Evolutionary conservation across 2,329 filamentous ascomycete genomes (phyloP), one percentile per base, ranked within the genome.

Genomic region (Fusarium pseudograminearum): DNA sequence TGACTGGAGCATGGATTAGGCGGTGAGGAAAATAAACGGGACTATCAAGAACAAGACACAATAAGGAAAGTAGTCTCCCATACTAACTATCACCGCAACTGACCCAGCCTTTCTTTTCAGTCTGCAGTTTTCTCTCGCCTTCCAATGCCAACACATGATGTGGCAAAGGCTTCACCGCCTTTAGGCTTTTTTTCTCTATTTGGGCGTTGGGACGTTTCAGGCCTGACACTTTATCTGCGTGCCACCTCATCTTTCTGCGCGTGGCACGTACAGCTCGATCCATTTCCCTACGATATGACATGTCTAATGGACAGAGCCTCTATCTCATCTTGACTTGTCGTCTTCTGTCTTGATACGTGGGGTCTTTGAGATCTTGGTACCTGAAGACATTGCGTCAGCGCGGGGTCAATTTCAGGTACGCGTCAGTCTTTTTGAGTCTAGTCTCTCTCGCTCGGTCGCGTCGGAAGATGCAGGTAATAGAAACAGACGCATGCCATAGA

Each of bases 11-110:
- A 54, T 54, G 60, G 57, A 24, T 36, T 38, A 45, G 48, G 62
- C 62, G 62, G 61, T 65, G 62, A 54, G 61, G 6, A 61, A 65
- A 65, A 65, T 65, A 65, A 65, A n/a, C 54, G 62, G 62, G 61
- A 64, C 38, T 64, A 2, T 40, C 2, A 2, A 7, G 5, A 8
- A 3, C 5, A 0, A 16, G 54, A 61, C 42, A 59, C 20, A 65
- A 53, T 44, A 22, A 64, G 3, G 0, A 4, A 6, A 2, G 22
- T 20, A 48, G 24, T 3, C 1, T 16, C 0, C 1, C 5, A 2
- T 2, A 0, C 0, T 2, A 0, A 0, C 0, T 14, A 0, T 0
- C 4, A 26, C 24, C 5, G 24, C 24, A 26, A 26, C 0, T 63
- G 61, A 18, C 10, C 22, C 4, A 1, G 5, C 33, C 4, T 24